Evolutionary conservation across 2,329 filamentous ascomycete species (phyloP), one percentile per base, ranked within the genome.

Genomic region (Colletotrichum sp.): DNA sequence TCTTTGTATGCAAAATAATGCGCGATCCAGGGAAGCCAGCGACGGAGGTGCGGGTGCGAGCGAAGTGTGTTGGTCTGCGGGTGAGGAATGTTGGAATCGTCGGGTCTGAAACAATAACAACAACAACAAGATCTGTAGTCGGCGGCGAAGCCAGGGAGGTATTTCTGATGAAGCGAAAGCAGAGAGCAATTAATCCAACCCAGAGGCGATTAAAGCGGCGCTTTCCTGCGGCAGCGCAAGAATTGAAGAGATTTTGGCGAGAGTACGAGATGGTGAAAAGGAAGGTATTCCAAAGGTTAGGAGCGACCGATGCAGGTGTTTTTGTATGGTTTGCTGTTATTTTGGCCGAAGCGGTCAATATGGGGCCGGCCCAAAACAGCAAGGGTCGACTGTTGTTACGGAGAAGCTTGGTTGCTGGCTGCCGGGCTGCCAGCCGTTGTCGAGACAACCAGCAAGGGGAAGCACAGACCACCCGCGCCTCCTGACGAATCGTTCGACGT

Each of bases 261-360:
- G 28, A 26, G 36, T 44, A 55, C 57, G 52, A 68, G 76, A 72
- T 68, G 71, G 72, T 70, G 72, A 65, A 76, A 71, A 76, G 67
- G 72, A 76, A 75, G 75, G 71, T 76, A 76, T 76, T 76, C 67
- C 26, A 13, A 76, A 59, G 24, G 55, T 26, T 60, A 65, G 39
- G 69, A 55, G 73, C 30, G 76, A 76, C 62, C 64, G 73, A 77
- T 30, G 74, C 52, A 49, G 76, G 72, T 76, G 76, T 73, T 77
- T 77, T 77, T 77, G 76, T 77, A 77, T 75, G 73, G 76, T 69
- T 69, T 59, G 57, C 64, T 72, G 64, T 76, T 70, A 66, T 77
- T 76, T 76, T 77, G 67, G 73, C 76, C 62, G 64, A 55, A 77
- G 76, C 68, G 62, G 72, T 76, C 74, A 76, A 72, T 70, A 68